phyloP scores from a whole-genome alignment of 257 asterid genomes.

The Nicotiana obtusifolia region DNA sequence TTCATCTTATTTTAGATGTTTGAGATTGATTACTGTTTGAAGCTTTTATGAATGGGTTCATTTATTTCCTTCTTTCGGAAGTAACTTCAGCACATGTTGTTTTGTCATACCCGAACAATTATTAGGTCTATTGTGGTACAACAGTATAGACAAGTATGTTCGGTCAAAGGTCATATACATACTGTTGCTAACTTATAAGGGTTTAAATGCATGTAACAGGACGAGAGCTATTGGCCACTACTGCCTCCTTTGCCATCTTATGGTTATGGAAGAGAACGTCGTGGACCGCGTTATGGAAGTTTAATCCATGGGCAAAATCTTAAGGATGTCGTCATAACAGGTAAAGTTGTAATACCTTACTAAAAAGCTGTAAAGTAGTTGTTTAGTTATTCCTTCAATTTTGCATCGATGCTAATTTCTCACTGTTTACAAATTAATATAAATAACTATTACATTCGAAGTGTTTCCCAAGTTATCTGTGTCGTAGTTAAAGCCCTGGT shows the following conservation, averaged over 20 bases:
- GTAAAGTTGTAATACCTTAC: slow-evolving; percentile 23
- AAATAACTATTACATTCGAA: background rate
- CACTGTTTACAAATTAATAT: background rate
- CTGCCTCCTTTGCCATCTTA: slow-evolving; percentile 98
- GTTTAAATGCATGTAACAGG: slow-evolving; percentile 40
- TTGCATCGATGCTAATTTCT: background rate
- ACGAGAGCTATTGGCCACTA: slow-evolving; percentile 71
- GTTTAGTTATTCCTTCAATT: background rate
- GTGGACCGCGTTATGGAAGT: slow-evolving; percentile 91
- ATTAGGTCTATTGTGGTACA: background rate
- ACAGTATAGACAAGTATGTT: background rate
- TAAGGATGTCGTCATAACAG: slow-evolving; percentile 81
- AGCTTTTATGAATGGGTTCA: background rate
- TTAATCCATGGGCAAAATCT: slow-evolving; percentile 89
- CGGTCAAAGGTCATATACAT: background rate
- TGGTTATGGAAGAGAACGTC: slow-evolving; percentile 81
- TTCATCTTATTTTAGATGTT: background rate
- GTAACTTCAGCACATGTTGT: background rate
- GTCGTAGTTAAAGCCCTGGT: background rate
- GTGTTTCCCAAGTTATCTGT: background rate
- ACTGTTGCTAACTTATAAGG: background rate
- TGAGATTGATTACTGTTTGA: background rate
- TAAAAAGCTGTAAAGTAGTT: background rate
- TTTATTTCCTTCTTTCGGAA: background rate
- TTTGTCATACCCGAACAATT: background rate